Evolutionary conservation across 163 green algal species (phyloP).

Genomic region (Scenedesmus sp.): DNA sequence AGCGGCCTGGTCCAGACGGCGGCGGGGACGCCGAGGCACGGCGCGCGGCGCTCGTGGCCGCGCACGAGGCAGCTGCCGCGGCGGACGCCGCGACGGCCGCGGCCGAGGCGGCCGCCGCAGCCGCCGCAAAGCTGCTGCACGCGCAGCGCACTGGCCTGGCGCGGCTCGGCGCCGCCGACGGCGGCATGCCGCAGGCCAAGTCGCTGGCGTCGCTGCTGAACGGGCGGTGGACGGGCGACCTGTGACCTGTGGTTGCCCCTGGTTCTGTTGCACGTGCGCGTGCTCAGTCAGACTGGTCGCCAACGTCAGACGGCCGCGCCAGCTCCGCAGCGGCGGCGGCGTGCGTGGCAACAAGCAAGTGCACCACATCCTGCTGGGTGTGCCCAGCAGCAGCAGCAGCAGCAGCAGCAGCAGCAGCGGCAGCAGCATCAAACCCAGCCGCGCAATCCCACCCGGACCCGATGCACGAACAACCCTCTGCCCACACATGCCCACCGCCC

Average conservation of each 20-base stretch:
- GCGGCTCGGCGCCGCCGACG: no score
- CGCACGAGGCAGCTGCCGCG: no score
- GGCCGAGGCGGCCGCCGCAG: no score
- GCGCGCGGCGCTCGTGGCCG: no score
- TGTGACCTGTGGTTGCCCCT: conserved; percentile 1
- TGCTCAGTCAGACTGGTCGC: no score
- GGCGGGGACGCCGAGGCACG: no score
- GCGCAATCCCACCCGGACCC: no score
- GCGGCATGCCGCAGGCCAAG: conserved; percentile 1
- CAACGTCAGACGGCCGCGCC: no score
- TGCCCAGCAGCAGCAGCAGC: not conserved
- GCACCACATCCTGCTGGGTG: not conserved
- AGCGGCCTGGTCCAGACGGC: not conserved
- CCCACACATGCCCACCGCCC: no score
- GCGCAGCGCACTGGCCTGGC: not conserved
- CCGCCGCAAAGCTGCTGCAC: not conserved
- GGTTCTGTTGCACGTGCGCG: conserved; percentile 11
- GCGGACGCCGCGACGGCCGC: no score
- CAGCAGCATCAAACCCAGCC: not conserved
- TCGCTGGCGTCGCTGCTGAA: not conserved
- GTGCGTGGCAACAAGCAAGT: conserved; percentile 6
- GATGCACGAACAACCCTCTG: no score
- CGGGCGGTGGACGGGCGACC: not conserved
- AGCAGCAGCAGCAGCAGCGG: conserved; percentile 18
- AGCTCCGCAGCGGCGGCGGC: conserved; percentile 2